Evolutionary conservation across 306 rosid genomes (phyloP).

Genomic region (Echinosophora koreensis): DNA sequence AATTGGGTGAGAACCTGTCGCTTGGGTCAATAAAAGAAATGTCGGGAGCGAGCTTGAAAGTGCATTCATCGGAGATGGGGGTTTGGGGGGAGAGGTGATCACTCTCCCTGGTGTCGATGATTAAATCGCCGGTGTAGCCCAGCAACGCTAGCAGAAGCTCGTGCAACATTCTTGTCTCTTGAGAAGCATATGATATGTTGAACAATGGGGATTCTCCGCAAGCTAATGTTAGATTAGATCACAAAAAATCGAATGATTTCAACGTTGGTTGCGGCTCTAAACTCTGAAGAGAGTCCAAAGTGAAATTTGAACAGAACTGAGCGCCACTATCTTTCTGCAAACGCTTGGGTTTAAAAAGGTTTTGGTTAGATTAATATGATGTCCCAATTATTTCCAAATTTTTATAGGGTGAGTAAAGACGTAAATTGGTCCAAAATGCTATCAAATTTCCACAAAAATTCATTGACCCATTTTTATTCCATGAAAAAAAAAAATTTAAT

Average conservation of each 20-base stretch:
- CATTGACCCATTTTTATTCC: no score
- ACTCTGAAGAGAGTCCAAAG: background rate
- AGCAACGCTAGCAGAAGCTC: slow-evolving; percentile 85
- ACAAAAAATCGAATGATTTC: background rate
- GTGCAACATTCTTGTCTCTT: slow-evolving; percentile 68
- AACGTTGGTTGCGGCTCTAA: background rate
- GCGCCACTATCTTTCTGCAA: background rate
- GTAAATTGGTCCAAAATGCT: no score
- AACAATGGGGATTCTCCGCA: background rate
- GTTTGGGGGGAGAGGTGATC: slow-evolving; percentile 60
- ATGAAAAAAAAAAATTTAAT: no score
- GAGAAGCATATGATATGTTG: background rate
- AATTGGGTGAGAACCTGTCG: slow-evolving; percentile 62
- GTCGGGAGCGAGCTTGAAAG: slow-evolving; percentile 88
- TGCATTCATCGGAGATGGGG: slow-evolving; percentile 70
- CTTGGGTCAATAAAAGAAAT: slow-evolving; percentile 88
- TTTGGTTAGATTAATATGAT: no score
- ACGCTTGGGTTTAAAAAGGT: no score
- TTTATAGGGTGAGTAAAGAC: no score
- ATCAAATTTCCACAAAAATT: no score
- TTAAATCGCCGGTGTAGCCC: slow-evolving; percentile 97
- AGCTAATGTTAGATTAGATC: slow-evolving; percentile 18
- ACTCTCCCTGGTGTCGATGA: slow-evolving; percentile 68
- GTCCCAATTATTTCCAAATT: no score
- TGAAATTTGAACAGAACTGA: background rate